These are phyloP conservation scores for Trametes maxima DNA, from an alignment of 768 basidiomycete species.

Conservation along the genomic window DNA sequence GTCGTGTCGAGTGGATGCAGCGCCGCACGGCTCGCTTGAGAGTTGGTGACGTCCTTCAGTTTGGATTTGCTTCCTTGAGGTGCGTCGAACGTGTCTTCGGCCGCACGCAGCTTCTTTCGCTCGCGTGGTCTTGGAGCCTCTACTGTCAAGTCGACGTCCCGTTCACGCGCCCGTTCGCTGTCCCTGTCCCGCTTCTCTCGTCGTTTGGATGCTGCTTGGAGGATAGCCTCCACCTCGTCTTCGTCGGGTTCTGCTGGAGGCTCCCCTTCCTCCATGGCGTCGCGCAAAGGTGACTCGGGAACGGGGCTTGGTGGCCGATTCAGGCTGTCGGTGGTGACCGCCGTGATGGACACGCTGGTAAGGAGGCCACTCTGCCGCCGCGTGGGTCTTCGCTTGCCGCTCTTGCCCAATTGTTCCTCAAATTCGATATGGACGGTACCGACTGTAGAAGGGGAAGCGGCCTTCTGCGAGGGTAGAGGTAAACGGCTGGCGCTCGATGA, in stretches of 20 bases:
- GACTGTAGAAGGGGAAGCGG: constrained; percentile 11
- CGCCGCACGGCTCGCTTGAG: constrained; percentile 42
- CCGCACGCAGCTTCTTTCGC: constrained; percentile 39
- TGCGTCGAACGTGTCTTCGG: constrained; percentile 35
- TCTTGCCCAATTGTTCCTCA: constrained; percentile 35
- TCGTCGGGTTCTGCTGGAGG: constrained; percentile 38
- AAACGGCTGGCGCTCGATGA: constrained; percentile 17
- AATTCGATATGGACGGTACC: constrained; percentile 41
- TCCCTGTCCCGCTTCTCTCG: constrained; percentile 52
- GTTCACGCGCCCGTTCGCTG: constrained; percentile 27
- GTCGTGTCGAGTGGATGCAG: constrained; percentile 42
- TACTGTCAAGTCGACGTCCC: constrained; percentile 32
- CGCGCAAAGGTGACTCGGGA: constrained; percentile 60
- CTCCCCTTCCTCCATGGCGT: constrained; percentile 62
- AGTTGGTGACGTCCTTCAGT: constrained; percentile 69
- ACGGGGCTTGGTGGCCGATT: constrained; percentile 65
- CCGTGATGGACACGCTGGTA: constrained; percentile 38
- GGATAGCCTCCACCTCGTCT: constrained; percentile 40
- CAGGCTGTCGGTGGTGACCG: constrained; percentile 31
- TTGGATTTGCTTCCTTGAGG: constrained; percentile 48
- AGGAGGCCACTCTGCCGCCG: constrained; percentile 58
- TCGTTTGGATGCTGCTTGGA: constrained; percentile 44
- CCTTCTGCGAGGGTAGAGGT: constrained; percentile 14
- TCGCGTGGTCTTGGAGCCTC: constrained; percentile 40
- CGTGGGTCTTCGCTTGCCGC: constrained; percentile 39